These are phyloP conservation scores for Hordeum pubiflorum DNA, from an alignment of 202 grass and related monocot species.

Conservation along the genomic window DNA sequence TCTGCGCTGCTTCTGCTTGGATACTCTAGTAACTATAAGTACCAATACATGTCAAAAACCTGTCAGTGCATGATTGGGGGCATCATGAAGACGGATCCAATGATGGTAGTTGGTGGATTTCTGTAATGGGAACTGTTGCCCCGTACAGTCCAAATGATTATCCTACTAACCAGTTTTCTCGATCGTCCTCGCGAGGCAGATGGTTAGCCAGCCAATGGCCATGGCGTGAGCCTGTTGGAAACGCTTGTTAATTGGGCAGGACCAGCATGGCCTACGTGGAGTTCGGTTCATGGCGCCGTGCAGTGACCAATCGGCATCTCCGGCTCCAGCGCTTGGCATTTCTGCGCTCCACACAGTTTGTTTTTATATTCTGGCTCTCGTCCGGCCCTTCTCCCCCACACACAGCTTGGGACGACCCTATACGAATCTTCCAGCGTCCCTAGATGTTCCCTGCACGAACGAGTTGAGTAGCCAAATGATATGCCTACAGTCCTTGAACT, in stretches of 20 bases:
- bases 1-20: not conserved
- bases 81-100: slow-evolving; percentile 34
- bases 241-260: not conserved
- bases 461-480: slow-evolving; percentile 17
- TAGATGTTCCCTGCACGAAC: slow-evolving; percentile 30
- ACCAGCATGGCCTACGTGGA: slow-evolving; percentile 36
- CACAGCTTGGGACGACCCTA: slow-evolving; percentile 20
- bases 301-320: slow-evolving; percentile 8
- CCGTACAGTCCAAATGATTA: slow-evolving; percentile 17
- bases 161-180: not conserved
- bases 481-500: slow-evolving; percentile 9
- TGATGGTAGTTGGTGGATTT: slow-evolving; percentile 38
- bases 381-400: not conserved
- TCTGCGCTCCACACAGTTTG: not conserved
- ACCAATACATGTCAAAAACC: not conserved
- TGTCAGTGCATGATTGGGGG: slow-evolving; percentile 33
- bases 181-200: not conserved
- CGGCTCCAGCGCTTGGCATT: slow-evolving; percentile 15
- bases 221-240: not conserved
- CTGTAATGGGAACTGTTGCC: slow-evolving; percentile 23
- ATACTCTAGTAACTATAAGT: not conserved
- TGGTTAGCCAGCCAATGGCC: not conserved
- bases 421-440: slow-evolving; percentile 38
- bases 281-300: slow-evolving; percentile 3
- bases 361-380: no score